Base-by-base conservation (phyloP, 371 early-diverging fungal species). In the Batkoa obscura region DNA sequence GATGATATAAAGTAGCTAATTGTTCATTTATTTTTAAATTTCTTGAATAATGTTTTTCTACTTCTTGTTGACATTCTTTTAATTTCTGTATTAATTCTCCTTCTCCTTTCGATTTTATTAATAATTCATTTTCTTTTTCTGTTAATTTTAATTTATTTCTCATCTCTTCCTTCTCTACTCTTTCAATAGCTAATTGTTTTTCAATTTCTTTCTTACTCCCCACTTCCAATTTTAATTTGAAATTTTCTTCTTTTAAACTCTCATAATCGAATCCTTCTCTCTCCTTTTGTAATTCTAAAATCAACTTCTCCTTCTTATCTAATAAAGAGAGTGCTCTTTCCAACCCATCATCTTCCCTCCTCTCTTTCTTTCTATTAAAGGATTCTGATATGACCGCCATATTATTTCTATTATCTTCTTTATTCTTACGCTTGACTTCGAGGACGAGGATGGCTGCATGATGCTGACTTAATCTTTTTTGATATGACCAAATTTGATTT, bases 401-500 rank as follows among this genome's bases (percentile, higher is more conserved):
- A 4, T 2, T 31, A 31, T 8, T 50, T 33, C 32, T 32, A 32
- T 33, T 35, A 2, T 30, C 32, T 53, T 53, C 53, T 9, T 9
- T 30, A 3, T 35, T 23, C 23, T 39, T 13, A 37, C 5, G 45
- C 15, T 45, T 35, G 53, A 31, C 38, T 23, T 5, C 53, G 3
- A 39, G 12, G 31, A 5, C 38, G n/a, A 88, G 59, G 1, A 79
- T 74, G 10, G 76, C 81, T 0, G 80, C 79, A 9, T 79, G 76
- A 57, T 88, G 88, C 55, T 81, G 76, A 30, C 85, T 58, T 17
- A 85, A 70, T 13, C 66, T 69, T 12, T 79, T 68, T 50, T 83
- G 83, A 2, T 75, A 66, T n/a, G 80, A 75, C 13, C 79, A 67
- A 23, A 79, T 73, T 37, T 75, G 66, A 37, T 72, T 69, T 3